Conservation (phyloP, 2,329 filamentous ascomycete species). For the Nemania sp. region DNA sequence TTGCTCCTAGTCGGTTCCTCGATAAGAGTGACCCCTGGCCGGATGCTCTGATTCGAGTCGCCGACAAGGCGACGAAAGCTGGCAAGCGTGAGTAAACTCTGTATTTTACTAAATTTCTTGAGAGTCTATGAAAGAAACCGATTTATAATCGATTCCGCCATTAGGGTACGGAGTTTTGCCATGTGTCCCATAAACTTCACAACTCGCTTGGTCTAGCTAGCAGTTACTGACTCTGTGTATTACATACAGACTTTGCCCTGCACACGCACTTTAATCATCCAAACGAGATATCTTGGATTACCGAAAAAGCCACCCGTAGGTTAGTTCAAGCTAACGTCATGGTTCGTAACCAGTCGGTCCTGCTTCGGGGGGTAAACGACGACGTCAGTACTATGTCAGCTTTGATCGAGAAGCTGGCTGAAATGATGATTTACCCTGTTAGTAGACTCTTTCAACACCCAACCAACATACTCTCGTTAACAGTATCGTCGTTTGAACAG, state of each 20-base stretch:
- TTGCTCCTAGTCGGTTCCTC: slow-evolving; percentile 67
- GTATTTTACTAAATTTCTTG: background rate
- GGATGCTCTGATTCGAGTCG: slow-evolving; percentile 63
- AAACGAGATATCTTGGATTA: slow-evolving; percentile 71
- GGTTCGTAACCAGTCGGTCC: slow-evolving; percentile 71
- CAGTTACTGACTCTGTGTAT: background rate
- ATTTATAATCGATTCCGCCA: background rate
- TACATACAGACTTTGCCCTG: slow-evolving; percentile 55
- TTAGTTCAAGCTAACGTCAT: slow-evolving; percentile 64
- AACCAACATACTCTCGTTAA: background rate
- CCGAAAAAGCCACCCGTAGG: slow-evolving; percentile 61
- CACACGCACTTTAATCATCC: slow-evolving; percentile 76
- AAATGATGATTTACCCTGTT: slow-evolving; percentile 69
- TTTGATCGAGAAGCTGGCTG: slow-evolving; percentile 65
- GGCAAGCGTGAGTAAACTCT: slow-evolving; percentile 64
- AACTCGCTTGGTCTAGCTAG: background rate
- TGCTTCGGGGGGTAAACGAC: slow-evolving; percentile 71
- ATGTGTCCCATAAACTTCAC: background rate
- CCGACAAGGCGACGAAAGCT: slow-evolving; percentile 61
- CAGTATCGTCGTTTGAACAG: slow-evolving; percentile 49
- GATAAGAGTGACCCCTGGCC: slow-evolving; percentile 66
- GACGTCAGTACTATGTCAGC: slow-evolving; percentile 62
- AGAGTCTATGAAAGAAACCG: background rate
- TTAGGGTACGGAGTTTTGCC: background rate
- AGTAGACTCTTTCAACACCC: slow-evolving; percentile 37